Conservation (phyloP, 345 rosid species). For the Cardamine resedifolia region DNA sequence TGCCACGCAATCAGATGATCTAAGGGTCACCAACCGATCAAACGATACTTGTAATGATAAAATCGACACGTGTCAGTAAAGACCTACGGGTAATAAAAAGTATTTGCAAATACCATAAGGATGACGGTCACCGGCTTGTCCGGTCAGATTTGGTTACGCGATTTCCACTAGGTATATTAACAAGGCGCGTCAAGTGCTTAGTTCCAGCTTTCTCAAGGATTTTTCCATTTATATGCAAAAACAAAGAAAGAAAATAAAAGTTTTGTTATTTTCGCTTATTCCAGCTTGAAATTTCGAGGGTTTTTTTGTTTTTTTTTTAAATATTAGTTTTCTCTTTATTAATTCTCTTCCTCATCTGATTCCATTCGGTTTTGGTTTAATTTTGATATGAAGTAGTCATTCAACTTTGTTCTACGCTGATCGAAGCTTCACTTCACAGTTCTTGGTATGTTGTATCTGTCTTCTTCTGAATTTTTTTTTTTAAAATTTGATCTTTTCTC, state of each 20-base stretch:
- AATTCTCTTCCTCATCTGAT: conserved; percentile 3
- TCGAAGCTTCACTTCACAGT: conserved; percentile 25
- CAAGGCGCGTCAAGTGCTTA: conserved; percentile 1
- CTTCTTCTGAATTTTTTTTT: background rate
- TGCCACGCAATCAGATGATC: conserved; percentile 14
- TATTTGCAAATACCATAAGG: background rate
- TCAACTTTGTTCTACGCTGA: conserved; percentile 9
- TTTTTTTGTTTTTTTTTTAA: background rate
- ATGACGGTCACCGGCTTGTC: conserved; percentile 21
- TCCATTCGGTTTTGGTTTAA: background rate
- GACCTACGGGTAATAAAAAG: conserved; percentile 17
- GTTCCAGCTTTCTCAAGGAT: conserved; percentile 16
- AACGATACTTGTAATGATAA: background rate
- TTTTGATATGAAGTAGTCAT: background rate
- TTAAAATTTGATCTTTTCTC: background rate
- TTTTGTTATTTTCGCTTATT: background rate
- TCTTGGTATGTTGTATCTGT: conserved; percentile 33
- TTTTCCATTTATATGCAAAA: conserved; percentile 14
- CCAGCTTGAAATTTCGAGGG: conserved; percentile 33
- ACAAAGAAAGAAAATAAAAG: background rate
- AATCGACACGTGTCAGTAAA: conserved; percentile 30
- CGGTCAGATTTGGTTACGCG: conserved; percentile 23
- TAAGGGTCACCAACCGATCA: conserved; percentile 18
- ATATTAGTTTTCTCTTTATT: background rate
- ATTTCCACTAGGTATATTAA: conserved; percentile 26